Conservation (phyloP, 805 yeast species). For the Candida broadrunensis region DNA sequence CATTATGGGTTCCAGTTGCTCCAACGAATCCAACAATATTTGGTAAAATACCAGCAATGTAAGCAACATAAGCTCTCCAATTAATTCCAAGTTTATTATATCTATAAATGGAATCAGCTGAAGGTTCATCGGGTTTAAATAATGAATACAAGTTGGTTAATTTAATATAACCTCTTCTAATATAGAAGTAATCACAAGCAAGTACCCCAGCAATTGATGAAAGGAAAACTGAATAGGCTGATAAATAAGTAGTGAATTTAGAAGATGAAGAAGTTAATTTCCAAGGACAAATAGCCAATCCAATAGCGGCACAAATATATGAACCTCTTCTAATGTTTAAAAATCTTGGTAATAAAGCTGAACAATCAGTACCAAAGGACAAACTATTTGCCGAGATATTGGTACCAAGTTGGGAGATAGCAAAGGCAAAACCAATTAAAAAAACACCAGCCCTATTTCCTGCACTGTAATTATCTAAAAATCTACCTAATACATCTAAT, state of each 20-base stretch:
- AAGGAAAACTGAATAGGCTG: conserved; percentile 42
- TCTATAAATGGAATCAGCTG: conserved; percentile 45
- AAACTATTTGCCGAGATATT: conserved; percentile 41
- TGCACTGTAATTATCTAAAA: conserved; percentile 43
- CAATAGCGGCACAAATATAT: conserved; percentile 38
- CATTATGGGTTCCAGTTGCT: conserved; percentile 64
- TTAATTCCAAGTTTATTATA: conserved; percentile 65
- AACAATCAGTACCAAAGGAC: conserved; percentile 40
- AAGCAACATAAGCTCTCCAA: conserved; percentile 83
- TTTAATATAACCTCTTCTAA: conserved; percentile 69
- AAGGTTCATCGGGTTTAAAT: conserved; percentile 31
- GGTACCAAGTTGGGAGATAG: conserved; percentile 42
- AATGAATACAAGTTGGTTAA: conserved; percentile 61
- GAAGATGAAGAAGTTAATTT: conserved; percentile 36
- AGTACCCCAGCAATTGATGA: conserved; percentile 43
- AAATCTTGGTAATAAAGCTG: conserved; percentile 38
- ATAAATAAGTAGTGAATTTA: conserved; percentile 40
- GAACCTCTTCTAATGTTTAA: conserved; percentile 41
- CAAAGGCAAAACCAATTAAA: conserved; percentile 35
- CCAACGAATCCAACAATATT: conserved; percentile 88
- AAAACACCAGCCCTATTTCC: conserved; percentile 44
- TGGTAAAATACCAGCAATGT: conserved; percentile 75
- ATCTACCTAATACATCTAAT: conserved; percentile 65
- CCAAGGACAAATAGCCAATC: conserved; percentile 41
- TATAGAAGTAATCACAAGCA: conserved; percentile 44